Conservation (phyloP, 352 stramenopile species). For the Blastocystis hominis region DNA sequence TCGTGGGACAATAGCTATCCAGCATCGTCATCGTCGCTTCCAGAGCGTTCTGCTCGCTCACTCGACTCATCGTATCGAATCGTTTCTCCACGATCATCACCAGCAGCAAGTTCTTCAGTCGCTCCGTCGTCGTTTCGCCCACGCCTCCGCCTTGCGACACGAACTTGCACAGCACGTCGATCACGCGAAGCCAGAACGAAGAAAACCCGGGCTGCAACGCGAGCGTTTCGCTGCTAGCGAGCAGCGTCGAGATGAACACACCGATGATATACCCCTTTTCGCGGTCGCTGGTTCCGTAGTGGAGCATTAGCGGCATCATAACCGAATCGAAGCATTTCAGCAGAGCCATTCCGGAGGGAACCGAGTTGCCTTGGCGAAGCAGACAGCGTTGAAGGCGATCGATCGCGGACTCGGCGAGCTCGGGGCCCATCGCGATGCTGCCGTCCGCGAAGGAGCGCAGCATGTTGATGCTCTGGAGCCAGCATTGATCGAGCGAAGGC, state of each 20-base stretch:
- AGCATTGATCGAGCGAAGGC: constrained; percentile 45
- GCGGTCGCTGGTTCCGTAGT: not conserved
- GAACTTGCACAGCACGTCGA: constrained; percentile 28
- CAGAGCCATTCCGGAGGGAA: constrained; percentile 12
- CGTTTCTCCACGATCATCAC: constrained; percentile 49
- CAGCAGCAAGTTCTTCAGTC: constrained; percentile 48
- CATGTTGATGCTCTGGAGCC: constrained; percentile 28
- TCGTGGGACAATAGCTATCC: constrained; percentile 29
- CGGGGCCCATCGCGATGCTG: not conserved
- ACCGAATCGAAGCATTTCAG: constrained; percentile 35
- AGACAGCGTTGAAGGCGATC: constrained; percentile 46
- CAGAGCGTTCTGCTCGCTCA: constrained; percentile 15
- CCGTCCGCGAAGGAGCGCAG: constrained; percentile 20
- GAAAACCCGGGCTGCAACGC: constrained; percentile 16
- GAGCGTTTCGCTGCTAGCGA: constrained; percentile 7
- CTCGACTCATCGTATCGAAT: constrained; percentile 16
- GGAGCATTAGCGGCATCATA: not conserved
- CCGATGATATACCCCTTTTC: constrained; percentile 44
- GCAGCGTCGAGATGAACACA: not conserved
- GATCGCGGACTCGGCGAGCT: constrained; percentile 16
- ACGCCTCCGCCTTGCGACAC: not conserved
- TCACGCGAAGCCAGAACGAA: constrained; percentile 41
- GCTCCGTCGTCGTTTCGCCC: constrained; percentile 21
- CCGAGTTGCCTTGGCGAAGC: not conserved
- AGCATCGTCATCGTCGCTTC: constrained; percentile 54